Percentiles rank a stretch among this genome's conserved stretches.
These are phyloP conservation scores for Tephrocybe sp. DNA, from an alignment of 768 basidiomycete species.

Conservation along the genomic window DNA sequence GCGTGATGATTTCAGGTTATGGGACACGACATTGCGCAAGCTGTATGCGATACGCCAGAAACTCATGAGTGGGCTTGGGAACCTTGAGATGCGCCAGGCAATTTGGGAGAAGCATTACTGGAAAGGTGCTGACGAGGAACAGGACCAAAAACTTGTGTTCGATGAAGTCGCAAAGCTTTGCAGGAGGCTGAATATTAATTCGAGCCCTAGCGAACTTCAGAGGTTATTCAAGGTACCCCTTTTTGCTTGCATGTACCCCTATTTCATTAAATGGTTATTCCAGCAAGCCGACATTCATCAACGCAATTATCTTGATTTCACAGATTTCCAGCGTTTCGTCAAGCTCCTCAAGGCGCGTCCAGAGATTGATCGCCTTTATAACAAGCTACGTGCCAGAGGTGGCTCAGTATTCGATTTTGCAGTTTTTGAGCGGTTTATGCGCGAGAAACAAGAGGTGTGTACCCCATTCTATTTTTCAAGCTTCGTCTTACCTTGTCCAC, in stretches of 20 bases:
- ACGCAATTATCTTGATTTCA: constrained; percentile 69
- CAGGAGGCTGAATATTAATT: constrained; percentile 65
- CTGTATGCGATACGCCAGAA: constrained; percentile 68
- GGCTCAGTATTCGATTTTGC: constrained; percentile 35
- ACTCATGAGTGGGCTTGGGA: constrained; percentile 73
- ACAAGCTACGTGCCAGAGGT: constrained; percentile 31
- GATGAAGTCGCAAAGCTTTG: constrained; percentile 76
- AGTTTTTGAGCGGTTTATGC: constrained; percentile 47
- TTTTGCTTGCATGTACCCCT: background rate
- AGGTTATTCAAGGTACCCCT: constrained; percentile 54
- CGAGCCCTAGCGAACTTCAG: constrained; percentile 54
- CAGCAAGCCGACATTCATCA: constrained; percentile 66
- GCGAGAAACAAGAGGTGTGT: constrained; percentile 41
- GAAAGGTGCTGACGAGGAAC: constrained; percentile 66
- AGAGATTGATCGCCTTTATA: constrained; percentile 71
- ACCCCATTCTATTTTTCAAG: background rate
- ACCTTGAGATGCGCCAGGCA: constrained; percentile 63
- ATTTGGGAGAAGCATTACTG: constrained; percentile 87
- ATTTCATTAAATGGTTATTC: constrained; percentile 3
- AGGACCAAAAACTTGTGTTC: constrained; percentile 64
- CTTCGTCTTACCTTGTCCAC: background rate
- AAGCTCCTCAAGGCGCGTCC: constrained; percentile 80
- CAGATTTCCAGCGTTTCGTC: constrained; percentile 82
- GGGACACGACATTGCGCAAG: constrained; percentile 63
- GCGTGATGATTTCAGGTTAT: constrained; percentile 44